Base-by-base conservation (phyloP, 306 rosid species). In the Cotoneaster glaucophyllus region DNA sequence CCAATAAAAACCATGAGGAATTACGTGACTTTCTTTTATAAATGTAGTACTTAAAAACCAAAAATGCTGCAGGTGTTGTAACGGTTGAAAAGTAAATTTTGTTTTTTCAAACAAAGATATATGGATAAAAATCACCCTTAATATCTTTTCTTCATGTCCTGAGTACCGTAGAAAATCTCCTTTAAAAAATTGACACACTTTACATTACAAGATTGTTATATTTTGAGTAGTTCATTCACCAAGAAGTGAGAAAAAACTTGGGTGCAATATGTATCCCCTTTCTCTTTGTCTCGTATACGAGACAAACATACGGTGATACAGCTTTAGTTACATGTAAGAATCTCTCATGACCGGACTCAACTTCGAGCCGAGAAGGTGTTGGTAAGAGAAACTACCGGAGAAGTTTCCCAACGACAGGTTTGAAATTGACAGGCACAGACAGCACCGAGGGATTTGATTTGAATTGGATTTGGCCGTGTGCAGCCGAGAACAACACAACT, bases 401-500 rank as follows among this genome's bases (percentile, higher is more conserved):
- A 61, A 14, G 37, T 61, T 26, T 61, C 66, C 37, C 19, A 14
- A 26, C 66, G 11, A 26, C 34, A 14, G 66, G 66, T 61, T 61
- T 61, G n/a, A 26, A 61, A 56, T 68, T 65, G 48, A 10, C 34
- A 21, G 15, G 17, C n/a, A 63, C 39, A 1, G 25, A 17, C 8
- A 34, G 24, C 48, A 37, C 25, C 24, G 41, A 37, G 39, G 67
- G 41, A 37, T 34, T 65, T 65, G 26, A 65, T 65, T 37, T 65
- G 70, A n/a, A 8, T 32, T 2, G 26, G 14, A 19, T 11, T 34
- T 34, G 13, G 1, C 6, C 17, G 78, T 74, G 74, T 63, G 80
- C 74, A 50, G 77, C 8, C 26, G 31, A 80, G 80, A 81, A 81
- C 52, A 18, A 25, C 86, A 81, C 86, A 6, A 31, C 91, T 83